These are phyloP conservation scores for Dalbergia cultrata DNA, from an alignment of 306 rosid species.

Conservation along the genomic window DNA sequence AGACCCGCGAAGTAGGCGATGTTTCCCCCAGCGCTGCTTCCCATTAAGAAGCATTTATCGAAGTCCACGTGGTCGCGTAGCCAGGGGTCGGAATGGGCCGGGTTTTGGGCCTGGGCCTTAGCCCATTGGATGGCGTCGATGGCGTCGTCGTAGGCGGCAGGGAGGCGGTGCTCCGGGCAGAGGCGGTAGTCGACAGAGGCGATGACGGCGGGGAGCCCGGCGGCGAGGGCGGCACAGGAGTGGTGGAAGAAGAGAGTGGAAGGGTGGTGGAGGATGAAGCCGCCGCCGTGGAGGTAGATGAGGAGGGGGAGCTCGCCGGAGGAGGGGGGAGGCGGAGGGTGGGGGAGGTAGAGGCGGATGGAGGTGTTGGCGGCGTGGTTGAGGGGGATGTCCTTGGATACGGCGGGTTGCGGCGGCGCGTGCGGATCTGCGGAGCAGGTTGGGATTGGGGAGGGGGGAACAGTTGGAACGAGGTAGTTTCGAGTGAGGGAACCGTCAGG, in stretches of 20 bases:
- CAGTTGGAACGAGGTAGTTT: conserved; percentile 27
- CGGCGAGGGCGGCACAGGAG: conserved; percentile 48
- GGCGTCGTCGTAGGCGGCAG: conserved; percentile 86
- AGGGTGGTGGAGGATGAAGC: conserved; percentile 72
- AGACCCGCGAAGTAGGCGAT: conserved; percentile 70
- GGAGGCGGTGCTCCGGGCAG: conserved; percentile 88
- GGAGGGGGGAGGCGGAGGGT: conserved; percentile 50
- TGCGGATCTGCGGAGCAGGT: conserved; percentile 3
- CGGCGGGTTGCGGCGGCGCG: conserved; percentile 32
- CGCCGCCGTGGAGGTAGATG: conserved; percentile 85
- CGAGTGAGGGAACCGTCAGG: conserved; percentile 74
- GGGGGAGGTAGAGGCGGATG: conserved; percentile 72
- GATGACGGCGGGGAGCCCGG: conserved; percentile 47
- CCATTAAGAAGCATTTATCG: conserved; percentile 60
- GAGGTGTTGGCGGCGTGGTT: conserved; percentile 59
- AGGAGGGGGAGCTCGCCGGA: conserved; percentile 43
- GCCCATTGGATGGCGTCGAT: conserved; percentile 63
- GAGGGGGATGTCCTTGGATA: conserved; percentile 68
- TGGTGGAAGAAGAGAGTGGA: conserved; percentile 64
- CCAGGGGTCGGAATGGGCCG: conserved; percentile 63
- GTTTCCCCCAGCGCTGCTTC: conserved; percentile 72
- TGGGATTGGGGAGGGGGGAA: conserved; percentile 45
- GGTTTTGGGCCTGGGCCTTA: conserved; percentile 45
- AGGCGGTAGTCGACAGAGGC: conserved; percentile 81
- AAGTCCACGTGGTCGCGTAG: conserved; percentile 60